Base-by-base conservation (phyloP, 2,329 filamentous ascomycete species). In the Fonsecaea multimorphosa region DNA sequence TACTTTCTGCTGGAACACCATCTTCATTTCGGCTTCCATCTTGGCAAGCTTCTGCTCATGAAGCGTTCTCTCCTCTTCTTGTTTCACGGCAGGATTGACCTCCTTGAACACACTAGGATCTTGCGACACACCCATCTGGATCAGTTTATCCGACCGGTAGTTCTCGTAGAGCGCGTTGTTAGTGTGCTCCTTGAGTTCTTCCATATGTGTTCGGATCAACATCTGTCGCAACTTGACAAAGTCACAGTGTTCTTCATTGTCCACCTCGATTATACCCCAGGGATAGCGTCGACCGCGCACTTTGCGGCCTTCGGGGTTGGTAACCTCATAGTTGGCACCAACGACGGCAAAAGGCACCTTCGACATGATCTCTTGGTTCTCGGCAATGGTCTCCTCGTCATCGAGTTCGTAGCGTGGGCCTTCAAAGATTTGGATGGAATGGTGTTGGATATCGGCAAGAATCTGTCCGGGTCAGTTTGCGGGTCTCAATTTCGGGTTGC, bases 21-120 rank as follows among this genome's bases (percentile, higher is more conserved):
- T 97, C 92, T 99, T 99, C 95, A 99, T 99, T 82, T 99, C 95
- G 76, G 93, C 89, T 82, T 99, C 95, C 95, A 99, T 99, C 92
- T 99, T 99, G 81, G 94, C 92, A 74, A 99, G 92, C 86, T 99
- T 99, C 86, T 97, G 93, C 84, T 99, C 95, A 86, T 99, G 95
- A 73, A 99, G 86, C 71, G 91, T 90, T 76, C 95, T 92, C 86
- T 99, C 95, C 84, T 99, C 95, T 81, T 99, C 95, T 83, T 99
- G 95, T 90, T 99, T 99, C 82, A 98, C 95, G 54, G 95, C 94
- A 70, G 95, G 95, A 87, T 99, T 99, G 86, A 99, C 93, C 89
- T 99, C 95, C 88, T 99, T 99, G 91, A 99, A 99, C 74, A 99
- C 95, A 79, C 91, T 97, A 73, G 93, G 93, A 83, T 99, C 95